Percentiles rank a stretch among this genome's conserved stretches.
Evolutionary conservation across 768 basidiomycete genomes (phyloP).

Genomic region (Russula olivacea): DNA sequence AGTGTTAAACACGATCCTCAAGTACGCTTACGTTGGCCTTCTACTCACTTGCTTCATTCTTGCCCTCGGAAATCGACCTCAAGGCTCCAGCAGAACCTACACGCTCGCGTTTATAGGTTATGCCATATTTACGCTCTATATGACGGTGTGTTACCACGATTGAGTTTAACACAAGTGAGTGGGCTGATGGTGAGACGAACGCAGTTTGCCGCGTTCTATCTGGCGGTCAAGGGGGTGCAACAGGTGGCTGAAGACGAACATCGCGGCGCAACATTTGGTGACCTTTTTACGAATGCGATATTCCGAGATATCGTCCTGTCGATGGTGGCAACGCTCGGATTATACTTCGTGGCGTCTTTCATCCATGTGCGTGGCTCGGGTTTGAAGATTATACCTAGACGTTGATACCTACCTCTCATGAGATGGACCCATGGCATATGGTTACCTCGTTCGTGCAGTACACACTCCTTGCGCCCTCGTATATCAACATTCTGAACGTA

Average conservation of each 20-base stretch:
- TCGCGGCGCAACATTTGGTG: conserved; percentile 44
- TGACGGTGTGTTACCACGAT: conserved; percentile 60
- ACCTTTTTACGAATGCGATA: conserved; percentile 70
- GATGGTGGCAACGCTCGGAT: conserved; percentile 77
- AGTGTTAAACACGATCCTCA: conserved; percentile 68
- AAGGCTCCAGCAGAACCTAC: conserved; percentile 85
- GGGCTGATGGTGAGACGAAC: conserved; percentile 13
- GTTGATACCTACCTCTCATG: not conserved
- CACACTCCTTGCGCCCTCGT: conserved; percentile 85
- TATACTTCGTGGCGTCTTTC: conserved; percentile 79
- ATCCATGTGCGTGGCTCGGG: conserved; percentile 63
- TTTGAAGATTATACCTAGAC: conserved; percentile 15
- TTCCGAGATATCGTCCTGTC: conserved; percentile 87
- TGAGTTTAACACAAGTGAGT: conserved; percentile 2
- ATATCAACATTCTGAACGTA: conserved; percentile 90
- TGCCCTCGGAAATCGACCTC: conserved; percentile 85
- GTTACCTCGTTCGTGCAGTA: conserved; percentile 95
- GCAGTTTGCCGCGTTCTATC: conserved; percentile 69
- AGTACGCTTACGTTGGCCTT: conserved; percentile 84
- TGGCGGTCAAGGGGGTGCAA: conserved; percentile 78
- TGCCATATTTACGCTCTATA: conserved; percentile 88
- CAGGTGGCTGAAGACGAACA: conserved; percentile 44
- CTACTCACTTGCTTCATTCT: conserved; percentile 85
- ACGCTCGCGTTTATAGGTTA: conserved; percentile 83
- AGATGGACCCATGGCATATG: conserved; percentile 99